These are phyloP conservation scores for Corylus heterophylla DNA, from an alignment of 306 rosid species.

Conservation along the genomic window DNA sequence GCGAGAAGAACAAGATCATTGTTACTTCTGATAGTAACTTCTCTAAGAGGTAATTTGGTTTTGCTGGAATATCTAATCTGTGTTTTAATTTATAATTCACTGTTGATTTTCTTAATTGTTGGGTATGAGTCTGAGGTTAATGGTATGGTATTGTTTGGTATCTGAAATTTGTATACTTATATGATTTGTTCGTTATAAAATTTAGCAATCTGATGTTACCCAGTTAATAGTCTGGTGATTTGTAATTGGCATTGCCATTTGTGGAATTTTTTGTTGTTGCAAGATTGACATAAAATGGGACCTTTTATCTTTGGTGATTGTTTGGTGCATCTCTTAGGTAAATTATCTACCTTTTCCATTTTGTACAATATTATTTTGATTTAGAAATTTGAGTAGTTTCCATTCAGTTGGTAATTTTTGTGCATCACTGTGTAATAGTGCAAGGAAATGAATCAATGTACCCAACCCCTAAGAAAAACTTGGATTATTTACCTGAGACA, in stretches of 20 bases:
- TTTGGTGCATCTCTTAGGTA: too few relatives aligned
- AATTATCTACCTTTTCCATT: background rate
- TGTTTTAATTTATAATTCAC: too few relatives aligned
- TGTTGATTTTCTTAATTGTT: background rate
- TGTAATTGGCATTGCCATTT: background rate
- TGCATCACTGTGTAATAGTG: background rate
- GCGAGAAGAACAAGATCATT: conserved; percentile 76
- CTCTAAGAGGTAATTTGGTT: conserved; percentile 62
- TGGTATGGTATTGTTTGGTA: background rate
- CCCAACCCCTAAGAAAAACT: background rate
- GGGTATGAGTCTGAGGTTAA: background rate
- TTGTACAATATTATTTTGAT: background rate
- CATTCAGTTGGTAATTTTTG: background rate
- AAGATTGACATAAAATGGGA: background rate
- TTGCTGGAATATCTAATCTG: background rate
- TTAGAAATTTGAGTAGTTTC: background rate
- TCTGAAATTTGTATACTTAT: background rate
- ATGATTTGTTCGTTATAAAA: background rate
- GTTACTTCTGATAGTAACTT: conserved; percentile 71
- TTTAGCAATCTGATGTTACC: too few relatives aligned
- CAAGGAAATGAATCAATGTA: background rate
- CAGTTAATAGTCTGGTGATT: too few relatives aligned
- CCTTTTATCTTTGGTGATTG: background rate
- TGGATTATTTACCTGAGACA: background rate
- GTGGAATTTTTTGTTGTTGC: background rate